These are phyloP conservation scores for Fusarium continuum DNA, from an alignment of 2,329 filamentous ascomycete species.

Conservation along the genomic window DNA sequence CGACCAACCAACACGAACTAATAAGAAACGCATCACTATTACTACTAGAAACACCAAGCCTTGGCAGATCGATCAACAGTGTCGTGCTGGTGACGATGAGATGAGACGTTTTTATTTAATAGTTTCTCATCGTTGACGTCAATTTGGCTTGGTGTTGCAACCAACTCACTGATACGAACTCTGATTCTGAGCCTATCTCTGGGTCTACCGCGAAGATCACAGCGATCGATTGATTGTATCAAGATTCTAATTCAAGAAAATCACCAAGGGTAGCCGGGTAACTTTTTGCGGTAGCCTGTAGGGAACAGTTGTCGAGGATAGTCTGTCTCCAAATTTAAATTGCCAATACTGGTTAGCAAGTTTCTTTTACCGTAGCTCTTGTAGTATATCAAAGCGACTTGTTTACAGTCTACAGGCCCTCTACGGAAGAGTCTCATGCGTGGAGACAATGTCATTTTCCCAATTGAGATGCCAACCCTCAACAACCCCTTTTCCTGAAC, in stretches of 20 bases:
- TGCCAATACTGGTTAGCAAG: too few species aligned
- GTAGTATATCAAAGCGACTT: too few species aligned
- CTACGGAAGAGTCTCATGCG: not conserved
- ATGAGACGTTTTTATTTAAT: slow-evolving; percentile 13
- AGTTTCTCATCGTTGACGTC: slow-evolving; percentile 25
- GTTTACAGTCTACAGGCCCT: too few species aligned
- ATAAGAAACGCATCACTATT: not conserved
- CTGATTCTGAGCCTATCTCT: not conserved
- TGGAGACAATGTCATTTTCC: slow-evolving; percentile 11
- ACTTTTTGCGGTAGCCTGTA: not conserved
- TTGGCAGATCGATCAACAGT: not conserved
- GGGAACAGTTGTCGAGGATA: too few species aligned
- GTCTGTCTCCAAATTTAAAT: too few species aligned
- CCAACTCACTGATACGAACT: slow-evolving; percentile 19
- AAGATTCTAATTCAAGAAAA: not conserved
- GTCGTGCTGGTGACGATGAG: not conserved
- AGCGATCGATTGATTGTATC: not conserved
- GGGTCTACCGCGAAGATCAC: not conserved
- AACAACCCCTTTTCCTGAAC: not conserved
- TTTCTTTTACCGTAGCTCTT: too few species aligned
- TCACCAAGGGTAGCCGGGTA: not conserved
- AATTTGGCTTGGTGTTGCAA: slow-evolving; percentile 2
- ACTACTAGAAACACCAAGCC: not conserved
- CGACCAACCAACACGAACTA: not conserved
- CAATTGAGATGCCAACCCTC: not conserved